A percentile compares a stretch with the other conserved stretches of the same genome.
Evolutionary conservation across 345 rosid species (phyloP).

Genomic region (Nephelium lappaceum): DNA sequence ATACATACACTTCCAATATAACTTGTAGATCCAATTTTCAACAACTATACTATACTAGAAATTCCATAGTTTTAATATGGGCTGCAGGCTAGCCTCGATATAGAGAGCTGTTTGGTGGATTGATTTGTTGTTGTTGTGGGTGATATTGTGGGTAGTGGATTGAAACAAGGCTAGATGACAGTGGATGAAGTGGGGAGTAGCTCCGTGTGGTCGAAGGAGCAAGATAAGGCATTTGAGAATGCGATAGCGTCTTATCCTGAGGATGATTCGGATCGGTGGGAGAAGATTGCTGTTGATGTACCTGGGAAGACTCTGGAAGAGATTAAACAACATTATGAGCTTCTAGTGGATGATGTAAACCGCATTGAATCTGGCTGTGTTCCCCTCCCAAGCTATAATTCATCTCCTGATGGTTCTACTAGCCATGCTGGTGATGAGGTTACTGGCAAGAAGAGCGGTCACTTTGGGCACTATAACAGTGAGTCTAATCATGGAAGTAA

Average conservation of each 20-base stretch:
- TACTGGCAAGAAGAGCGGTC: conserved; percentile 66
- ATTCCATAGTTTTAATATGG: conserved; percentile 27
- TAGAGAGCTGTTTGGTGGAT: conserved; percentile 21
- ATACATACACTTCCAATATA: conserved; percentile 20
- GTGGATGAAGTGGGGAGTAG: conserved; percentile 64
- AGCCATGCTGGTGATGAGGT: conserved; percentile 74
- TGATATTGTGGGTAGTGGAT: conserved; percentile 22
- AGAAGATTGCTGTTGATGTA: conserved; percentile 79
- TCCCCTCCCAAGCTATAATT: conserved; percentile 72
- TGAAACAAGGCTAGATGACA: conserved; percentile 48
- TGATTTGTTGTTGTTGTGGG: conserved; percentile 22
- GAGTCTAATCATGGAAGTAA: conserved; percentile 79
- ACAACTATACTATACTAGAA: conserved; percentile 16
- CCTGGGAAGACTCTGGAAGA: conserved; percentile 83
- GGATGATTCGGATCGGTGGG: conserved; percentile 65
- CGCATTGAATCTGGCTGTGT: conserved; percentile 89
- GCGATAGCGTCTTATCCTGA: conserved; percentile 70
- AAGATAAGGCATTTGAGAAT: conserved; percentile 91
- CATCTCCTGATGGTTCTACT: conserved; percentile 57
- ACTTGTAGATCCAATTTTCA: conserved; percentile 34
- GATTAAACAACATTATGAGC: conserved; percentile 74
- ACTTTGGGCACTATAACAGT: conserved; percentile 47
- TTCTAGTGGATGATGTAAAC: conserved; percentile 77
- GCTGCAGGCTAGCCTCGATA: conserved; percentile 24
- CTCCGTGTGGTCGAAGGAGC: conserved; percentile 81